Base-by-base conservation (phyloP, 352 stramenopile genomes). In the Pythium sp. region DNA sequence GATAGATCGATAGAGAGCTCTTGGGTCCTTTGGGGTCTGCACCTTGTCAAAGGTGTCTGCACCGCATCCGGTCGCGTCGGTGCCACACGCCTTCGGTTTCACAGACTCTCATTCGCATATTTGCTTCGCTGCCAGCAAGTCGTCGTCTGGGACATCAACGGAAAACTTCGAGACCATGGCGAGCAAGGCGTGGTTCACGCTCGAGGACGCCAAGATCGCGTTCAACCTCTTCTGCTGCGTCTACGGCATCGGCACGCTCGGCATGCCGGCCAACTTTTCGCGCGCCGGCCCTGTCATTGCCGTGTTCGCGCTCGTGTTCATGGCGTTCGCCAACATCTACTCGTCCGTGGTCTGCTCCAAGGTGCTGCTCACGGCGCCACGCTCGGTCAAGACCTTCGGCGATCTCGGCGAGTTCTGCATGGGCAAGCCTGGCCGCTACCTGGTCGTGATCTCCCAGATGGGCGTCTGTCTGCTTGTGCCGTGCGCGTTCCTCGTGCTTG, bases 271-370 rank as follows among this genome's bases (percentile, higher is more conserved):
- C 49, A 89, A 87, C 56, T 89, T 80, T 36, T 75, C 71, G 8
- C 71, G 71, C 12, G 78, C 80, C 24, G 80, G 80, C 11, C 56
- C 69, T 18, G 58, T 64, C 24, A 47, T 71, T 24, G 71, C 71
- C 18, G 46, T 32, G 9, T 43, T 74, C 30, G 71, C 71, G 5
- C 57, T 84, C 41, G 63, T 77, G 3, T 87, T 84, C 66, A 87
- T 87, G 77, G 77, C 77, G 24, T 82, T 82, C 58, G 75, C 76
- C 65, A 88, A 88, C 69, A 77, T 81, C 30, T 88, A 86, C 67
- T 71, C 80, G 11, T 84, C 80, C 0, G 74, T 88, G 38, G 76
- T 72, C 22, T 65, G 81, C n/a, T 84, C 73, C 58, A 73, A 75
- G 32, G 79, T 86, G 9, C 30, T 89, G 68, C 67, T 89, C 18